phyloP scores from a whole-genome alignment of 148 eudicot species.

The Rhododendron kiyosumense region DNA sequence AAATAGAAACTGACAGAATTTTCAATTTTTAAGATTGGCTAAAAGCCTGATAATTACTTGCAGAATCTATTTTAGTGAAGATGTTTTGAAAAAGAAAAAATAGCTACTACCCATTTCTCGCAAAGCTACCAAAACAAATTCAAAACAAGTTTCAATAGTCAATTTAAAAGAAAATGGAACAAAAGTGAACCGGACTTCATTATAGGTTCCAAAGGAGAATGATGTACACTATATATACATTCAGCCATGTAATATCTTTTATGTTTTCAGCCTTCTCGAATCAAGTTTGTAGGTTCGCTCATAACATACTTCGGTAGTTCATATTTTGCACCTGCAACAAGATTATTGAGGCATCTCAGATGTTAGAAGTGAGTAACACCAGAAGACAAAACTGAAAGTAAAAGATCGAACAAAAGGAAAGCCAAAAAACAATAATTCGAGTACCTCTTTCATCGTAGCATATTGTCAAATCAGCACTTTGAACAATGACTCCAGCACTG shows the following conservation, averaged over 20 bases:
- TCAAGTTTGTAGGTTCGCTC: slow-evolving; percentile 52
- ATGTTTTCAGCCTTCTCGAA: slow-evolving; percentile 23
- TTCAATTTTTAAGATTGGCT: background rate
- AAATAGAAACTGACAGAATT: background rate
- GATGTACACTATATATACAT: slow-evolving; percentile 8
- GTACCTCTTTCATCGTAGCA: slow-evolving; percentile 80
- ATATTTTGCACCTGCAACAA: slow-evolving; percentile 65
- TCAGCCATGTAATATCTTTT: background rate
- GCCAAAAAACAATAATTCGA: background rate
- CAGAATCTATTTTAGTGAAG: background rate
- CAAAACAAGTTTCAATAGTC: background rate
- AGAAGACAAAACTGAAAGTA: background rate
- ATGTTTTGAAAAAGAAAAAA: background rate
- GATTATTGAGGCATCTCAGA: background rate
- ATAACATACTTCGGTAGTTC: slow-evolving; percentile 53
- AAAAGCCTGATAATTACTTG: background rate
- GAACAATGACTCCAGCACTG: slow-evolving; percentile 66
- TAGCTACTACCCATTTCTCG: background rate
- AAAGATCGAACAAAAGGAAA: background rate
- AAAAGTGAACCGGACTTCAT: background rate
- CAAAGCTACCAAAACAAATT: background rate
- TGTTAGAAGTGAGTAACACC: background rate
- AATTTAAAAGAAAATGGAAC: background rate
- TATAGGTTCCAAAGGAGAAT: background rate
- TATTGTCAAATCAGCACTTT: slow-evolving; percentile 57